Evolutionary conservation across 78 protist genomes (phyloP).

Genomic region (Dictyostelium firmibasis): DNA sequence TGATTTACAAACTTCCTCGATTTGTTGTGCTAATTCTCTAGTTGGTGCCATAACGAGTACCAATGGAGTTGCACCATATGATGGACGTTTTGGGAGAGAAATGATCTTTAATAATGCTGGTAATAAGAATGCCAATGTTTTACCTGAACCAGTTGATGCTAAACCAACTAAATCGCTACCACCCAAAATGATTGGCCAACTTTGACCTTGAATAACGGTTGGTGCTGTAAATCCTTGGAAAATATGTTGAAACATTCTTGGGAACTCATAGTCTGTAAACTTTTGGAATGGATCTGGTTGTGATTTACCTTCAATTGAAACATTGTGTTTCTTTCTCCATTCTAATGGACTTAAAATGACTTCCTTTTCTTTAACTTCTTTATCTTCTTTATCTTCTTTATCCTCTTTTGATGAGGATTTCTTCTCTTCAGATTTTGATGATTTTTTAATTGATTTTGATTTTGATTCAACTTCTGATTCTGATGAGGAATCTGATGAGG

Average conservation of each 20-base stretch:
- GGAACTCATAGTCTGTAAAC: constrained; percentile 61
- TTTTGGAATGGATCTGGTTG: constrained; percentile 54
- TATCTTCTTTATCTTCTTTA: not conserved
- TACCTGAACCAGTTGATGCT: constrained; percentile 98
- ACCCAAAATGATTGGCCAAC: constrained; percentile 49
- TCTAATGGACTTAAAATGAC: not conserved
- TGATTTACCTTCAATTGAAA: constrained; percentile 29
- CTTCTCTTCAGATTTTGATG: not conserved
- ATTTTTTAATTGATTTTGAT: constrained; percentile 1
- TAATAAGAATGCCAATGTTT: constrained; percentile 97
- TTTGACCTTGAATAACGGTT: constrained; percentile 84
- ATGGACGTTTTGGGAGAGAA: constrained; percentile 1
- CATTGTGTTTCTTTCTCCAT: constrained; percentile 66
- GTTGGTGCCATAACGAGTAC: constrained; percentile 97
- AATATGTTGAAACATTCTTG: constrained; percentile 37
- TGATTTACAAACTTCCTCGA: constrained; percentile 70
- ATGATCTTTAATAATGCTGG: constrained; percentile 90
- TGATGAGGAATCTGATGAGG: not conserved
- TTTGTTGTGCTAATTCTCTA: constrained; percentile 98
- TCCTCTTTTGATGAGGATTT: not conserved
- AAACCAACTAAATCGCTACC: constrained; percentile 82
- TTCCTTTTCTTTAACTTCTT: not conserved
- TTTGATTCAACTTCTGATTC: not conserved
- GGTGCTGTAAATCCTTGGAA: constrained; percentile 65
- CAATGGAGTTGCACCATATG: constrained; percentile 93